phyloP scores from a whole-genome alignment of 2,329 filamentous ascomycete species.

The Aspergillus nomiae region DNA sequence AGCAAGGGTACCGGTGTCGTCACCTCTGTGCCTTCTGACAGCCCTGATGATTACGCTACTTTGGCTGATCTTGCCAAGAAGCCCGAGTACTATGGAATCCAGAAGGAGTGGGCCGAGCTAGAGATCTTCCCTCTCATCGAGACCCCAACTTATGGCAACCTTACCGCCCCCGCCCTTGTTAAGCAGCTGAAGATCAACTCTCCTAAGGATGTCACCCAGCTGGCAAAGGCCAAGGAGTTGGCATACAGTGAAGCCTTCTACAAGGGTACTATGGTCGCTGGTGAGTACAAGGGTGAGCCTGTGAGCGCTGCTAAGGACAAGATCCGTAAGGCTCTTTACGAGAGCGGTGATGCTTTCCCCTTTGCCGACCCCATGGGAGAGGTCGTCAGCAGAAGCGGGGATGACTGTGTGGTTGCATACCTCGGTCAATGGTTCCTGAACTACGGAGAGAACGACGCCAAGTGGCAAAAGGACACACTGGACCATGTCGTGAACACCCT shows the following conservation, averaged over 20 bases:
- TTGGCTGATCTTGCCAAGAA: slow-evolving; percentile 89
- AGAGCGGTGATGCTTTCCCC: slow-evolving; percentile 77
- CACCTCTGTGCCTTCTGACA: slow-evolving; percentile 92
- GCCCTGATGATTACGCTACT: slow-evolving; percentile 92
- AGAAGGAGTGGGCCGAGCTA: slow-evolving; percentile 93
- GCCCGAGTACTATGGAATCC: slow-evolving; percentile 91
- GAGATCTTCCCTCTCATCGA: slow-evolving; percentile 88
- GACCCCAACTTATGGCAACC: slow-evolving; percentile 82
- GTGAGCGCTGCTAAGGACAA: slow-evolving; percentile 87
- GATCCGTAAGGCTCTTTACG: slow-evolving; percentile 75
- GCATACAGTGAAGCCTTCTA: slow-evolving; percentile 98
- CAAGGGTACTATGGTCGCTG: slow-evolving; percentile 85
- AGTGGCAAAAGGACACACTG: slow-evolving; percentile 77
- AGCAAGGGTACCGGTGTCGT: slow-evolving; percentile 97
- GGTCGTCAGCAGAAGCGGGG: slow-evolving; percentile 84
- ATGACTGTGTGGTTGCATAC: slow-evolving; percentile 89
- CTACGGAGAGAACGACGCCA: slow-evolving; percentile 79
- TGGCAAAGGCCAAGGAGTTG: slow-evolving; percentile 91
- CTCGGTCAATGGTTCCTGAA: slow-evolving; percentile 98
- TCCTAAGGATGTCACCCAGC: slow-evolving; percentile 87
- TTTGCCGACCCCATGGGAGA: slow-evolving; percentile 92
- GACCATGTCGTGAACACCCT: slow-evolving; percentile 72
- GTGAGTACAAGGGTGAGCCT: slow-evolving; percentile 82
- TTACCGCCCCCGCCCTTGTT: slow-evolving; percentile 79
- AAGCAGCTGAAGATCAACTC: slow-evolving; percentile 96